Percentiles rank a stretch among this genome's conserved stretches.
phyloP scores from a whole-genome alignment of 1,284 basidiomycete species.

The Exsudoporus floridanus region DNA sequence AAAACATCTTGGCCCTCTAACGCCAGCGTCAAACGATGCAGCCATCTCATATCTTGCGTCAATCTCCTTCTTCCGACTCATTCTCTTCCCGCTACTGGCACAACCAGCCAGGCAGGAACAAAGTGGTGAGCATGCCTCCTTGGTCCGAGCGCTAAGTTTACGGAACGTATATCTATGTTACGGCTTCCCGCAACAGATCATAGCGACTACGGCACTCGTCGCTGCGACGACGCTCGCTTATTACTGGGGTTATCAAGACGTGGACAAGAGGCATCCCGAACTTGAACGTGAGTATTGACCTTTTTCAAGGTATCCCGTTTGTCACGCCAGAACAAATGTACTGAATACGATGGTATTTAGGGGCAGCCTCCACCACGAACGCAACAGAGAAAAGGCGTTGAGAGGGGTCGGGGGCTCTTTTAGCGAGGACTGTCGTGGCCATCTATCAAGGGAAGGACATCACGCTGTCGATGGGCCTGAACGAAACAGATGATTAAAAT shows the following conservation, averaged over 20 bases:
- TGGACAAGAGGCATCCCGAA: constrained; percentile 33
- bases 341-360: constrained; percentile 6
- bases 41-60: constrained; percentile 24
- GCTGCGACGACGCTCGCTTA: constrained; percentile 35
- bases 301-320: not conserved
- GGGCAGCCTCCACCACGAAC: constrained; percentile 12
- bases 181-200: constrained; percentile 21
- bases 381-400: constrained; percentile 26
- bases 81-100: constrained; percentile 35
- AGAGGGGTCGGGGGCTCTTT: not conserved
- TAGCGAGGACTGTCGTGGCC: not conserved
- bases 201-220: constrained; percentile 29
- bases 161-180: not conserved
- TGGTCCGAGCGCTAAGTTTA: not conserved
- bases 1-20: not conserved
- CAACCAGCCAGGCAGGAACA: constrained; percentile 36
- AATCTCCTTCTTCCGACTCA: constrained; percentile 25
- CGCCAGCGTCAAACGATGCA: constrained; percentile 18
- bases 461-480: not conserved
- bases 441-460: not conserved
- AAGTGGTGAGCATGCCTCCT: constrained; percentile 25
- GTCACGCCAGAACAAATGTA: not conserved
- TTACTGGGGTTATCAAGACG: constrained; percentile 38
- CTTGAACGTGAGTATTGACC: constrained; percentile 14
- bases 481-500: not conserved